Conservation (phyloP, 768 basidiomycete genomes). For the Pleurotus pulmonarius region DNA sequence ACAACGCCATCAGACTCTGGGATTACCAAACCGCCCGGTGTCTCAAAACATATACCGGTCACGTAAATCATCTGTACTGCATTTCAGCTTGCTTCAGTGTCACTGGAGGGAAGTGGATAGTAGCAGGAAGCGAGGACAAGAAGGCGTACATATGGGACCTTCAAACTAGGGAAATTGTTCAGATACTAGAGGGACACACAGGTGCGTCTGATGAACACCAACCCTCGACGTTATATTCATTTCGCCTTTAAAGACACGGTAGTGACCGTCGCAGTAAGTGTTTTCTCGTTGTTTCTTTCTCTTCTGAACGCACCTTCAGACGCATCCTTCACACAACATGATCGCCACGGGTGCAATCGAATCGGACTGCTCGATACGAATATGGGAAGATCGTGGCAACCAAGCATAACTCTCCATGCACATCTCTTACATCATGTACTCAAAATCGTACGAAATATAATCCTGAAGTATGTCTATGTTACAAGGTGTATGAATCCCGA, state of each 20-base stretch:
- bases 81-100: slow-evolving; percentile 82
- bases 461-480: slow-evolving; percentile 4
- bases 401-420: not conserved
- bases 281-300: not conserved
- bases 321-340: slow-evolving; percentile 82
- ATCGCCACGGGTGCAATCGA: slow-evolving; percentile 88
- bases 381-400: slow-evolving; percentile 68
- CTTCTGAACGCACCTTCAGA: slow-evolving; percentile 37
- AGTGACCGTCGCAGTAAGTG: slow-evolving; percentile 70
- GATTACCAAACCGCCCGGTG: slow-evolving; percentile 90
- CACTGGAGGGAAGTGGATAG: slow-evolving; percentile 85
- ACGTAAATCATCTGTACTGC: slow-evolving; percentile 79
- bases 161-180: slow-evolving; percentile 81
- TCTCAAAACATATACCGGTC: slow-evolving; percentile 86
- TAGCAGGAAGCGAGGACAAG: slow-evolving; percentile 88
- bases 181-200: slow-evolving; percentile 71
- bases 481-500: not conserved
- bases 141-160: slow-evolving; percentile 91
- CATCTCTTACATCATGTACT: not conserved
- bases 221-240: not conserved
- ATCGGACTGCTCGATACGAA: slow-evolving; percentile 73
- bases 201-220: slow-evolving; percentile 32
- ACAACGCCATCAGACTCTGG: slow-evolving; percentile 92
- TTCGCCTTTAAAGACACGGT: slow-evolving; percentile 51
- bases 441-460: not conserved